Evolutionary conservation across 164 flowering plant species (phyloP), one percentile per base, ranked within the genome.

Genomic region (Taxillus chinensis): DNA sequence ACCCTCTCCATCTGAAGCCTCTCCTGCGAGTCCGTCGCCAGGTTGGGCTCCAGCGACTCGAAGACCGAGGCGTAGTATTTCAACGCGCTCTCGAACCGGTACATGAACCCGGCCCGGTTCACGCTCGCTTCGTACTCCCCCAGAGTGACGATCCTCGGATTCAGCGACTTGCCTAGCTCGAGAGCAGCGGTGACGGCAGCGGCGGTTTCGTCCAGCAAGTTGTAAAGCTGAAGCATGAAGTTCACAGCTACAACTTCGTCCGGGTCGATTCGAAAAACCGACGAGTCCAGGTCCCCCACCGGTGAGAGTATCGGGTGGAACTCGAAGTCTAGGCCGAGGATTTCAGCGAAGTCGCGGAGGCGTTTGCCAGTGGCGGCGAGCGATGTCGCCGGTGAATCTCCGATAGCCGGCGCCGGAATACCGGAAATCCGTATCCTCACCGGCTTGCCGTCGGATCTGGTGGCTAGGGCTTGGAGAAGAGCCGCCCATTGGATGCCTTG

Each of bases 401-500:
- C 96, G 0, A 88, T 75, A 1, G 67, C 79, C 7, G 82, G 82
- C 7, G 93, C 89, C 2, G 93, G 93, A 48, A 91, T 85, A 62
- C 93, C 96, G 2, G 97, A 81, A 65, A 91, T 85, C 56, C 93
- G 79, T 37, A 91, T 75, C 12, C 64, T 64, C 1, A 60, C 62
- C 5, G 93, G 93, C 64, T 86, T 86, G 7, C 93, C 96, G 27
- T 75, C 55, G 8, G 90, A 64, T 17, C 97, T 78, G 17, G 92
- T 85, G 0, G 97, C 96, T 4, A 93, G 64, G 54, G 97, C 97
- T 62, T 93, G 97, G 8, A 93, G 68, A 1, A 93, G 78, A 10
- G 96, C 89, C 0, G 96, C 86, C 98, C 97, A 93, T 68, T 93
- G 96, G 65, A 93, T 78, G 3, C 96, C 97, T 61, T 90, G 92